A percentile compares a stretch with the other conserved stretches of the same genome.
phyloP scores from a whole-genome alignment of 176 grass and related monocot species.

The Aegilops longissima region DNA sequence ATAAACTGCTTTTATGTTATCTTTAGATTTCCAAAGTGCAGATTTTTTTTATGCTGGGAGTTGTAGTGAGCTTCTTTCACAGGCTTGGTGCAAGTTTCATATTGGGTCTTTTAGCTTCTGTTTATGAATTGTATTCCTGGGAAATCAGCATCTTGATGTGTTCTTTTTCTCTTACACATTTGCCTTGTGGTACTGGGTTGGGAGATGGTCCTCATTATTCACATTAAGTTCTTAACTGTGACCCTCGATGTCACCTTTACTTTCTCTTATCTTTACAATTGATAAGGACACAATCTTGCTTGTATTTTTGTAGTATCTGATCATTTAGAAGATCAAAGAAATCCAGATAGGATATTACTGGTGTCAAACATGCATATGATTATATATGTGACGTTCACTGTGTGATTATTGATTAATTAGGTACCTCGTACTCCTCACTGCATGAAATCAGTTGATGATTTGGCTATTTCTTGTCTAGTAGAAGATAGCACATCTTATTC shows the following conservation, averaged over 20 bases:
- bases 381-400: not conserved
- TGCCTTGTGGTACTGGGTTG: not conserved
- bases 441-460: not conserved
- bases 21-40: not conserved
- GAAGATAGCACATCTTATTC: not conserved
- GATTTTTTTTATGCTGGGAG: not conserved
- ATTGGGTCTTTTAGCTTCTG: not conserved
- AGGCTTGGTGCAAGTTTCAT: not conserved
- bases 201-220: not conserved
- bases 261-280: no score
- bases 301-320: not conserved
- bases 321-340: not conserved
- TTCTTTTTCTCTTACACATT: not conserved
- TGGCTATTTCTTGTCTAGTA: not conserved
- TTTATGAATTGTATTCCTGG: not conserved
- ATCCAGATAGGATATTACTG: not conserved
- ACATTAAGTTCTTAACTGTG: not conserved
- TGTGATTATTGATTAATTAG: not conserved
- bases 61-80: not conserved
- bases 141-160: constrained; percentile 1
- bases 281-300: no score
- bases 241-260: no score
- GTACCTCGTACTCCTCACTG: not conserved
- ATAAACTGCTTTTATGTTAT: no score
- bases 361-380: not conserved